Evolutionary conservation across 768 basidiomycete genomes (phyloP).

Genomic region (Mycena latifolia): DNA sequence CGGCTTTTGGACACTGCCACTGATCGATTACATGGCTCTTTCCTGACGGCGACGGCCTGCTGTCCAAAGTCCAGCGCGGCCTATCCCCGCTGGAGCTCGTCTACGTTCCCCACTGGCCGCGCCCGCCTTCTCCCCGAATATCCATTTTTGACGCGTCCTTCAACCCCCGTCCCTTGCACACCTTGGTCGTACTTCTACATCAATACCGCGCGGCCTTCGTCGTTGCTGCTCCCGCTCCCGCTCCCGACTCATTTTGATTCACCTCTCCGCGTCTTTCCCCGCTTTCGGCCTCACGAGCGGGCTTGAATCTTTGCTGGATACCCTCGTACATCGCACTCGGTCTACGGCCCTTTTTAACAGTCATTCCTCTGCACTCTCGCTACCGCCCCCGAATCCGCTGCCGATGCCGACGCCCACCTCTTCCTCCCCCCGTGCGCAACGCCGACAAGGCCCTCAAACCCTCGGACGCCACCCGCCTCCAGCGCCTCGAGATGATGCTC

Average conservation of each 20-base stretch:
- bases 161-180: conserved; percentile 94
- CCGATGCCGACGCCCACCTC: conserved; percentile 65
- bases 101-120: conserved; percentile 79
- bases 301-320: too few species aligned
- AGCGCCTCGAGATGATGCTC: conserved; percentile 90
- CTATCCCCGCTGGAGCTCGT: conserved; percentile 68
- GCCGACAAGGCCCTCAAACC: conserved; percentile 83
- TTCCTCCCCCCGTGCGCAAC: conserved; percentile 89
- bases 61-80: conserved; percentile 59
- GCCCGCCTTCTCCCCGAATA: conserved; percentile 56
- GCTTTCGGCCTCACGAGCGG: too few species aligned
- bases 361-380: too few species aligned
- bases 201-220: too few species aligned
- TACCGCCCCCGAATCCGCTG: conserved; percentile 64
- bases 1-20: too few species aligned
- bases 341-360: too few species aligned
- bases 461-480: conserved; percentile 79
- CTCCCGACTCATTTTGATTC: too few species aligned
- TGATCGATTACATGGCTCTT: conserved; percentile 7
- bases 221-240: too few species aligned
- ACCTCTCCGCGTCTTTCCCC: too few species aligned
- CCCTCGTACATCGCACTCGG: too few species aligned
- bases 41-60: conserved; percentile 32
- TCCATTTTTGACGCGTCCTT: conserved; percentile 93
- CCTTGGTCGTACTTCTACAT: too few species aligned